Evolutionary conservation across 257 asterid genomes (phyloP), one percentile per base, ranked within the genome.

Genomic region (Solanum arcanum): DNA sequence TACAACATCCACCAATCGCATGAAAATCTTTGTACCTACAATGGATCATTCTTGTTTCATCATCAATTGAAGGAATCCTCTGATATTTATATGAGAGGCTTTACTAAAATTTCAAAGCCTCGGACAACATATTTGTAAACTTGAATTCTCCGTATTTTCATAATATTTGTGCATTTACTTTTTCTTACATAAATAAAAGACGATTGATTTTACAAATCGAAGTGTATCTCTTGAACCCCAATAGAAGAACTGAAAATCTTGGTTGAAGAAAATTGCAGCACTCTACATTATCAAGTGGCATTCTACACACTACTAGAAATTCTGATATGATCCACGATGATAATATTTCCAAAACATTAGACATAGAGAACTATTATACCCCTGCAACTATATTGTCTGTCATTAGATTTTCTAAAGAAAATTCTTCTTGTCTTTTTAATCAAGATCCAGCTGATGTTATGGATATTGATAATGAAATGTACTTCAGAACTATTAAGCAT

Each of bases 391-490:
- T 44, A 37, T 46, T 76, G 69, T 64, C 76, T 9, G 8, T 46
- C 33, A 89, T 42, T 18, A 35, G 14, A 20, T 23, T 59, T 49
- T 39, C 76, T 8, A 44, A 47, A 6, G 87, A 86, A 5, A 86
- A 70, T 52, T 16, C 49, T 13, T 23, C 47, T 10, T 60, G 90
- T 39, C 37, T 42, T 35, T 23, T 90, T 91, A 95, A 95, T 84
- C 87, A 87, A 60, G 95, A 94, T 89, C 96, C 97, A 12, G 94
- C 94, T 60, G 98, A 97, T 27, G 91, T 95, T 85, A 90, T 90
- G 88, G 6, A 87, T n/a, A 94, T 91, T 12, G 90, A 89, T 41
- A 91, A 93, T 62, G 89, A 91, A 85, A 93, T 92, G 49, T 94
- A 64, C 88, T 94, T 94, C 4, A 86, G 91, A 59, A 49, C 88